Evolutionary conservation across 805 yeast genomes (phyloP).

Genomic region (Candida loeiensis): DNA sequence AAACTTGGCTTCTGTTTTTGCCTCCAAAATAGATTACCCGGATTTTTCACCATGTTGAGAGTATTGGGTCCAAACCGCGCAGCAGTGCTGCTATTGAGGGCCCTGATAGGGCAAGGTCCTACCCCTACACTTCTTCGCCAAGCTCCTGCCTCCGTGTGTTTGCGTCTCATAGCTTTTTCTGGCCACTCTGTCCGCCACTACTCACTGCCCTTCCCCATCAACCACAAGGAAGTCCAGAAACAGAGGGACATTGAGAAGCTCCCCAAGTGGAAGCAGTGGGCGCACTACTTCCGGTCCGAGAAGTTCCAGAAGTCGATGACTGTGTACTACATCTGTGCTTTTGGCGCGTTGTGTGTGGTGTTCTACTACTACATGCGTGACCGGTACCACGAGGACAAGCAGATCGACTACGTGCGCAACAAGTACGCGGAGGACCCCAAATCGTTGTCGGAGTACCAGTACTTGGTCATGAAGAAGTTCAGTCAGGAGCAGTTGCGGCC

Average conservation of each 20-base stretch:
- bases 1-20: background rate
- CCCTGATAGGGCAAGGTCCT: no score
- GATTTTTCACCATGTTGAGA: background rate
- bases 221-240: slow-evolving; percentile 26
- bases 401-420: slow-evolving; percentile 41
- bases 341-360: slow-evolving; percentile 51
- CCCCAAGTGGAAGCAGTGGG: slow-evolving; percentile 40
- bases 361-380: slow-evolving; percentile 67
- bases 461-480: slow-evolving; percentile 56
- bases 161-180: background rate
- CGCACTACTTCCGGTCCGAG: slow-evolving; percentile 43
- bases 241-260: slow-evolving; percentile 25
- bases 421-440: slow-evolving; percentile 35
- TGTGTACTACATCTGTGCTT: slow-evolving; percentile 58
- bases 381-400: slow-evolving; percentile 61
- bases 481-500: slow-evolving; percentile 57
- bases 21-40: slow-evolving; percentile 2
- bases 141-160: no score
- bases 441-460: slow-evolving; percentile 58
- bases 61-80: no score
- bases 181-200: background rate
- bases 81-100: slow-evolving; percentile 4
- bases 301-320: slow-evolving; percentile 60
- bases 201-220: slow-evolving; percentile 32
- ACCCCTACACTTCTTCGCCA: no score